phyloP scores from a whole-genome alignment of 805 yeast genomes.

The Candida hungchunana region DNA sequence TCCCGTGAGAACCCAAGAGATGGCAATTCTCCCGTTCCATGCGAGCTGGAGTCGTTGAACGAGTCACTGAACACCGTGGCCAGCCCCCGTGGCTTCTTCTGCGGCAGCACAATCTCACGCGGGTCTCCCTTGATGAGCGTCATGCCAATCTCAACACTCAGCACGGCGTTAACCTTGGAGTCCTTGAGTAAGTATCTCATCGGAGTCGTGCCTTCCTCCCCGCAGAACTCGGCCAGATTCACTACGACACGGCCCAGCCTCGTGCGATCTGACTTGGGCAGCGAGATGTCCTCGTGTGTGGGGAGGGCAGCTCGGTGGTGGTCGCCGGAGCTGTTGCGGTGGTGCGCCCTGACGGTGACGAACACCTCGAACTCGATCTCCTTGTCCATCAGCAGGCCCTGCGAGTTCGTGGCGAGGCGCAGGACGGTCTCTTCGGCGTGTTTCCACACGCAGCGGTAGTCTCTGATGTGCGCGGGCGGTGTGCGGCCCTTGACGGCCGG shows the following conservation, averaged over 20 bases:
- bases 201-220: constrained; percentile 40
- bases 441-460: constrained; percentile 51
- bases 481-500: constrained; percentile 43
- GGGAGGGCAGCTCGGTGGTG: too few relatives aligned
- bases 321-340: constrained; percentile 12
- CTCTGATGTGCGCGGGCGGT: constrained; percentile 37
- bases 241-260: constrained; percentile 63
- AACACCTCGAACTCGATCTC: constrained; percentile 39
- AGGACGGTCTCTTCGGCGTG: constrained; percentile 33
- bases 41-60: constrained; percentile 13
- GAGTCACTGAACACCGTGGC: constrained; percentile 34
- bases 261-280: constrained; percentile 28
- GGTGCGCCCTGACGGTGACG: constrained; percentile 30
- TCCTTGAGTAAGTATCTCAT: constrained; percentile 68
- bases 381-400: constrained; percentile 32
- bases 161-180: constrained; percentile 80
- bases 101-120: constrained; percentile 37
- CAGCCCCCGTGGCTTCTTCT: constrained; percentile 44
- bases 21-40: constrained; percentile 5
- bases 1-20: constrained; percentile 4
- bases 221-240: constrained; percentile 68
- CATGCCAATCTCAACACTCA: constrained; percentile 55
- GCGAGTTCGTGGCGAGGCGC: constrained; percentile 37
- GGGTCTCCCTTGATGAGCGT: constrained; percentile 40
- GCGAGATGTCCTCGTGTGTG: constrained; percentile 2